Base-by-base conservation (phyloP, 2,329 filamentous ascomycete species). In the Alternaria postmessia region DNA sequence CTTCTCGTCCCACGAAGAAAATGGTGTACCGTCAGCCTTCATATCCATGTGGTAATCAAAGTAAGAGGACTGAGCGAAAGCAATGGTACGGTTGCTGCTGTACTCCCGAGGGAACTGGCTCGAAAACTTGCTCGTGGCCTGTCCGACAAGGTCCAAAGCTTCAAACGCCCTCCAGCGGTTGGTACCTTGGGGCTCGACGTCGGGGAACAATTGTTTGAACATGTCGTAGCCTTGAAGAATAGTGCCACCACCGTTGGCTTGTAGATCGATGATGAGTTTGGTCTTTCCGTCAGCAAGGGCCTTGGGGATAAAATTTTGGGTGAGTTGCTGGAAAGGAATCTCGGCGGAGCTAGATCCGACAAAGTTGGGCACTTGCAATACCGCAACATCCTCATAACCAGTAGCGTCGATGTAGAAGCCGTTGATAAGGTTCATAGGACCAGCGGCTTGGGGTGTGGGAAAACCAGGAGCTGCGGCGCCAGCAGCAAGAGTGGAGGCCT, bases 201-300 rank as follows among this genome's bases (percentile, higher is more conserved):
- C 72, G 0, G 86, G 86, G 75, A 86, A 85, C 2, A 88, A 76
- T 74, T 84, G 79, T 54, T 85, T 84, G 78, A 89, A 89, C 58
- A 90, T 79, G 67, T 89, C 87, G 57, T 87, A 87, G 9, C 85
- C 87, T 42, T 85, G 83, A 14, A 87, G 73, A 51, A 89, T 84
- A 22, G 81, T 83, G 44, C 88, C 87, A 46, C 88, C 88, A 12
- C 83, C 84, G 68, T 89, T 89, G 59, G 81, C 82, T 16, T 83
- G 83, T 1, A 89, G 73, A 66, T 89, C 87, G 41, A 90, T 80
- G 24, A 89, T 84, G 4, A 89, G 80, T 70, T 86, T 87, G 11
- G 81, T 87, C 76, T 87, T 88, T 61, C 83, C 84, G 0, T 80
- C 82, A 3, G 79, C 78, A 22, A 80, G 73, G 22, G 81, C 81